phyloP scores from a whole-genome alignment of 176 grass and related monocot species.

The Triticum turgidum region DNA sequence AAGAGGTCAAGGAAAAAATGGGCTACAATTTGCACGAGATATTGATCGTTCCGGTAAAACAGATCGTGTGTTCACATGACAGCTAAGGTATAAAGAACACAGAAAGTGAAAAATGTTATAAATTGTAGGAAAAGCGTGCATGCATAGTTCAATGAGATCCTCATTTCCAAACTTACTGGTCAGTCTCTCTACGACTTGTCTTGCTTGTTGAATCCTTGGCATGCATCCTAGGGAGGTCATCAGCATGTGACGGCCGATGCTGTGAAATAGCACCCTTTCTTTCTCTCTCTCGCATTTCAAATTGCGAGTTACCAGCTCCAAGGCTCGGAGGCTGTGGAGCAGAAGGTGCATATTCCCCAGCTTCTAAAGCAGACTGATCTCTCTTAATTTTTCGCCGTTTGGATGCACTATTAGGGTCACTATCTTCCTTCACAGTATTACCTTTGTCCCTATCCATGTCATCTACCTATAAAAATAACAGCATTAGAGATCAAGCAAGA shows the following conservation, averaged over 20 bases:
- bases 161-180: slow-evolving; percentile 73
- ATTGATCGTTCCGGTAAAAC: neutral
- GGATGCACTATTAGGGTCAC: slow-evolving; percentile 56
- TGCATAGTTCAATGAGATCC: slow-evolving; percentile 31
- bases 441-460: slow-evolving; percentile 87
- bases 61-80: neutral
- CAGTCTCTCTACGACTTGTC: slow-evolving; percentile 77
- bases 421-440: slow-evolving; percentile 66
- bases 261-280: slow-evolving; percentile 71
- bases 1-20: slow-evolving; percentile 17
- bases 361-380: slow-evolving; percentile 70
- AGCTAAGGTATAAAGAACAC: neutral
- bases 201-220: slow-evolving; percentile 83
- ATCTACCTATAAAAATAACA: slow-evolving; percentile 59
- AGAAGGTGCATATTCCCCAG: slow-evolving; percentile 73
- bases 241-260: slow-evolving; percentile 57
- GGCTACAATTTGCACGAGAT: neutral
- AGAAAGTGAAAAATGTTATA: slow-evolving; percentile 2
- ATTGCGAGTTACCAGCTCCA: slow-evolving; percentile 43
- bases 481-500: slow-evolving; percentile 9
- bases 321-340: slow-evolving; percentile 51
- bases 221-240: slow-evolving; percentile 77
- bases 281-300: slow-evolving; percentile 79
- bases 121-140: slow-evolving; percentile 1
- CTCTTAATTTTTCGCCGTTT: slow-evolving; percentile 86